Evolutionary conservation across 192 early-diverging fungal species (phyloP).

Genomic region (Geranomyces variabilis): DNA sequence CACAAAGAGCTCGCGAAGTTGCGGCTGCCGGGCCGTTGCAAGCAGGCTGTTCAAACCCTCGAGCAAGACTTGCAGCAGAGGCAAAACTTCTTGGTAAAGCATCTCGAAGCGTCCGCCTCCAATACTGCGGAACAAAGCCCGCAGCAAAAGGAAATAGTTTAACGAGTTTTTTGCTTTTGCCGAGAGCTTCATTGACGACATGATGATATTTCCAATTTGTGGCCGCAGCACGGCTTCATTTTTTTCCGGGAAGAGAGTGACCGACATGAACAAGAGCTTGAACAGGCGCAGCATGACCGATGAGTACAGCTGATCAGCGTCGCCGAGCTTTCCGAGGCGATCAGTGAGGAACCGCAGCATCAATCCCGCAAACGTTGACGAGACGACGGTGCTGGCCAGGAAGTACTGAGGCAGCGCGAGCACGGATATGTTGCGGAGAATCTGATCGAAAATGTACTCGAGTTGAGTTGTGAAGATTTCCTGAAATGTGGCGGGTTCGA

Average conservation of each 20-base stretch:
- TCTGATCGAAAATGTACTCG: constrained; percentile 80
- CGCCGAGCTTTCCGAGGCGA: constrained; percentile 76
- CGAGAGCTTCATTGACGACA: constrained; percentile 81
- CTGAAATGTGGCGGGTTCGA: constrained; percentile 91
- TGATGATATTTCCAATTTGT: constrained; percentile 89
- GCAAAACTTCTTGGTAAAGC: constrained; percentile 94
- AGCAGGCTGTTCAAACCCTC: constrained; percentile 87
- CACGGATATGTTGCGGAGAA: constrained; percentile 74
- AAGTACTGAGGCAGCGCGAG: constrained; percentile 88
- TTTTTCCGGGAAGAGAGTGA: constrained; percentile 85
- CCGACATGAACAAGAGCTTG: constrained; percentile 92
- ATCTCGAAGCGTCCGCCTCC: constrained; percentile 95
- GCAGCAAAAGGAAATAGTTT: constrained; percentile 92
- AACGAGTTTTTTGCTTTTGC: constrained; percentile 81
- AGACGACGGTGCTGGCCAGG: constrained; percentile 75
- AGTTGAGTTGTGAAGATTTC: constrained; percentile 94
- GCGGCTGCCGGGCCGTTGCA: constrained; percentile 76
- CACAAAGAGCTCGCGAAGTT: constrained; percentile 94
- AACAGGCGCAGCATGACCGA: constrained; percentile 85
- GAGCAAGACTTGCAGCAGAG: constrained; percentile 87
- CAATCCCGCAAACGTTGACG: constrained; percentile 77
- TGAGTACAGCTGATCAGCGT: constrained; percentile 63
- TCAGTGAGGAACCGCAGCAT: constrained; percentile 78
- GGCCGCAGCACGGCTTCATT: constrained; percentile 93
- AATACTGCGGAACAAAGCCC: constrained; percentile 91